Conservation (phyloP, 306 rosid genomes). For the Cicer chorassanicum region DNA sequence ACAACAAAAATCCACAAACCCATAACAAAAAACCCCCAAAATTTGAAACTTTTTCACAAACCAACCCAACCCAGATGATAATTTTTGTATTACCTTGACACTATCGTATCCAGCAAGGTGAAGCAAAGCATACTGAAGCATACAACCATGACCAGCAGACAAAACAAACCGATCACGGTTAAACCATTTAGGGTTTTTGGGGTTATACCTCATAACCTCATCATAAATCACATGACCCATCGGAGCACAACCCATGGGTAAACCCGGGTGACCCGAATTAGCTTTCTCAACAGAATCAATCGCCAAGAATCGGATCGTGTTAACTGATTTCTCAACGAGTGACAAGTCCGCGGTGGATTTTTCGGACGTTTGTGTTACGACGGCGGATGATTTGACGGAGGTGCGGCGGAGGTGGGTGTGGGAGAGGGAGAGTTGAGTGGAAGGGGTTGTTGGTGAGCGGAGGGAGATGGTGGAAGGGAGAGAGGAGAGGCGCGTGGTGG, state of each 20-base stretch:
- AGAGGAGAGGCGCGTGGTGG: neutral
- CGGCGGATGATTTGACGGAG: slow-evolving; percentile 56
- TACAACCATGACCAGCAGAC: slow-evolving; percentile 97
- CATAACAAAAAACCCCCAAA: neutral
- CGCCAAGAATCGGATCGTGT: slow-evolving; percentile 88
- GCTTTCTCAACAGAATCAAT: slow-evolving; percentile 94
- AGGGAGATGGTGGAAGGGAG: slow-evolving; percentile 59
- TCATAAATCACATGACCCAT: slow-evolving; percentile 90
- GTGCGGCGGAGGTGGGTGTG: neutral
- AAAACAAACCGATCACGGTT: slow-evolving; percentile 94
- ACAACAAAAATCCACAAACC: neutral
- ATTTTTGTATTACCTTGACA: slow-evolving; percentile 55
- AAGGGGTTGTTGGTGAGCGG: neutral
- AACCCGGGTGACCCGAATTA: slow-evolving; percentile 93
- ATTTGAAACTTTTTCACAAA: neutral
- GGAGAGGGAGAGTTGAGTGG: neutral
- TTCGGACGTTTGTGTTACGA: slow-evolving; percentile 14
- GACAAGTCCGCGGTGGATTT: slow-evolving; percentile 52
- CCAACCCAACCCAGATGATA: neutral
- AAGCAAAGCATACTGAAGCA: slow-evolving; percentile 92
- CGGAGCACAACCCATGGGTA: slow-evolving; percentile 99
- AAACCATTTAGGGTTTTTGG: slow-evolving; percentile 92
- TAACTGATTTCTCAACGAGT: slow-evolving; percentile 78
- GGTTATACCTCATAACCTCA: slow-evolving; percentile 87
- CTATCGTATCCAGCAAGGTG: slow-evolving; percentile 96